Conservation (phyloP, 2,329 filamentous ascomycete species). For the Dactylellina leptospora region DNA sequence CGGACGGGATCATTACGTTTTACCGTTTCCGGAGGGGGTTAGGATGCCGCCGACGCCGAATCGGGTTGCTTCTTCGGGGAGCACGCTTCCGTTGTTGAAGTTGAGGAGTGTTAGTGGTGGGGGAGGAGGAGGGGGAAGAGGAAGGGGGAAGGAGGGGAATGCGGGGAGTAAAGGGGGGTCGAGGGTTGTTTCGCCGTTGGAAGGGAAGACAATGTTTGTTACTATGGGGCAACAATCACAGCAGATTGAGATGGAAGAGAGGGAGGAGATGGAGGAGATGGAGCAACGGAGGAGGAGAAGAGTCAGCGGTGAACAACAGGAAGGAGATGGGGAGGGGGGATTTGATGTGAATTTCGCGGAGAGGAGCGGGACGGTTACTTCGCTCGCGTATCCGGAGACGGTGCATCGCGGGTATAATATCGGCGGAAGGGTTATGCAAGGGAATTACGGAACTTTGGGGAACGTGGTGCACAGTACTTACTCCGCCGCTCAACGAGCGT, state of each 20-base stretch:
- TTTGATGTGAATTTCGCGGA: conserved; percentile 31
- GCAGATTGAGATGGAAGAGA: background rate
- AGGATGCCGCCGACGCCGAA: background rate
- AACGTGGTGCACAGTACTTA: conserved; percentile 44
- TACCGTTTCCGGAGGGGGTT: conserved; percentile 33
- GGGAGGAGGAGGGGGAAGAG: background rate
- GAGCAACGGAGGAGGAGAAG: too few species aligned
- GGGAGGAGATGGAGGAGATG: background rate
- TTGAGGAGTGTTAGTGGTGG: conserved; percentile 6
- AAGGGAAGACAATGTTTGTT: background rate
- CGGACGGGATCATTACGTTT: conserved; percentile 30
- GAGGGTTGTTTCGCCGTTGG: conserved; percentile 6
- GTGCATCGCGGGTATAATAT: conserved; percentile 13
- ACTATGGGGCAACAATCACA: conserved; percentile 5
- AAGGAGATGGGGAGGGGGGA: background rate
- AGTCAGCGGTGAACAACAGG: background rate
- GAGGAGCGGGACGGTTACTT: conserved; percentile 14
- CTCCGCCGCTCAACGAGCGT: conserved; percentile 36
- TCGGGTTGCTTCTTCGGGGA: background rate
- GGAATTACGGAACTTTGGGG: conserved; percentile 32
- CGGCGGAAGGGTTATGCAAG: background rate
- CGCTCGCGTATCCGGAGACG: conserved; percentile 28
- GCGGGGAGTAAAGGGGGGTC: background rate
- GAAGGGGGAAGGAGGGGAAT: background rate
- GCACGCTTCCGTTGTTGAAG: conserved; percentile 20